Evolutionary conservation across 192 early-diverging fungal genomes (phyloP), one percentile per base, ranked within the genome.

Genomic region (Podila verticillata): DNA sequence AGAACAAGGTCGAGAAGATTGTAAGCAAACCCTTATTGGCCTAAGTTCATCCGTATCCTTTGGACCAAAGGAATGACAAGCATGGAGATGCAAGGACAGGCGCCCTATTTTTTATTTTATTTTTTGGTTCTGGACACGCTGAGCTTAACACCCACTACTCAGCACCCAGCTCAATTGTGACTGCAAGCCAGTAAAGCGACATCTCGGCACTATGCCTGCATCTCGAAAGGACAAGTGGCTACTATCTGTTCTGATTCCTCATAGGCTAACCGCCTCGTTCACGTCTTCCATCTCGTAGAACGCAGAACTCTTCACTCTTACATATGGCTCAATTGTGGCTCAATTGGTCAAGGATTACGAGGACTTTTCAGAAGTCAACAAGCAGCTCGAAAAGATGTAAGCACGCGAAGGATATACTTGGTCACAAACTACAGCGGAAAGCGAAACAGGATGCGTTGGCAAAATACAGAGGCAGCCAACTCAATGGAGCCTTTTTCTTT

Each of bases 331-430:
- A 6, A 87, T 99, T 12, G 98, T 99, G 2, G 92, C 92, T 22
- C 97, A 98, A 72, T 88, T 99, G 8, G 89, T 97, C 34, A 95
- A 95, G 72, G 98, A 99, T 82, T 94, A 91, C 70, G 95, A 98
- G 73, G 94, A 98, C 84, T 97, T 96, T 67, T 71, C 71, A 32
- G 92, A 95, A 57, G 96, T 99, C 35, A 99, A 99, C 84, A 92
- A 93, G 72, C 96, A 99, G 75, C 91, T 99, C 49, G 97, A 99
- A 39, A 96, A 98, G 83, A 98, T 99, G 95, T 96, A 89, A 54
- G 83, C 15, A n/a, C n/a, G 20, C 20, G 22, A 51, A 48, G 22
- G 7, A 49, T 22, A 57, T 9, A n/a, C 54, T 31, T 35, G 12
- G 61, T 22, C 5, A 12, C 9, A 32, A 65, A 20, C 26, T 3